Evolutionary conservation across 371 early-diverging fungal species (phyloP), one percentile per base, ranked within the genome.

Genomic region (Mucor piriformis): DNA sequence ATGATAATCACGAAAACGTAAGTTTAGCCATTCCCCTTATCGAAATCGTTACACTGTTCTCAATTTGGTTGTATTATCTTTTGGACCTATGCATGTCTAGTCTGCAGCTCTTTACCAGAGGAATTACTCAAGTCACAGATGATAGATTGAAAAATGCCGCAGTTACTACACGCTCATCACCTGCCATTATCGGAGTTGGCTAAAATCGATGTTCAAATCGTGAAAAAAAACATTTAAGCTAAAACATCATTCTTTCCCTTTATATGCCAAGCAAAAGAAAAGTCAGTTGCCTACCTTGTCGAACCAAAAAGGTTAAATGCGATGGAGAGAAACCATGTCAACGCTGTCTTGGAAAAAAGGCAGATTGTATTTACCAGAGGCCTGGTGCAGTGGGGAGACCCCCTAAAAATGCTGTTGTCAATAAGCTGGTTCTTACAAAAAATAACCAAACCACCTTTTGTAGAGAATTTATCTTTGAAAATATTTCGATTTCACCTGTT

Each of bases 341-440:
- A 15, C 63, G 67, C 1, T 70, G 71, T 33, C 21, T 57, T 15
- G 11, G 18, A 8, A 55, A 51, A 56, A 24, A 59, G 15, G 47
- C 24, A 12, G 16, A 46, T n/a, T 72, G 72, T 21, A 38, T 59
- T 1, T 72, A 69, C 49, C 55, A 59, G 6, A 57, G 54, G 27
- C 66, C 69, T 13, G 62, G 60, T 6, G 47, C 62, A 18, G 66
- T 66, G 18, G 72, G 72, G 24, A 59, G 72, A 24, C 72, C 72
- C 13, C 69, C 72, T 1, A 72, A 72, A 37, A 72, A 72, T 25
- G 72, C 69, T 20, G 66, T 72, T 15, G 58, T 72, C 0, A 72
- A 72, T 53, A 69, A 72, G 35, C 54, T 72, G 13, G 66, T 69
- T 1, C 32, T 59, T 10, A 46, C 52, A 25, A 37, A 37, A 20